Conservation (phyloP, 148 eudicot species). For the Talinum fruticosum region DNA sequence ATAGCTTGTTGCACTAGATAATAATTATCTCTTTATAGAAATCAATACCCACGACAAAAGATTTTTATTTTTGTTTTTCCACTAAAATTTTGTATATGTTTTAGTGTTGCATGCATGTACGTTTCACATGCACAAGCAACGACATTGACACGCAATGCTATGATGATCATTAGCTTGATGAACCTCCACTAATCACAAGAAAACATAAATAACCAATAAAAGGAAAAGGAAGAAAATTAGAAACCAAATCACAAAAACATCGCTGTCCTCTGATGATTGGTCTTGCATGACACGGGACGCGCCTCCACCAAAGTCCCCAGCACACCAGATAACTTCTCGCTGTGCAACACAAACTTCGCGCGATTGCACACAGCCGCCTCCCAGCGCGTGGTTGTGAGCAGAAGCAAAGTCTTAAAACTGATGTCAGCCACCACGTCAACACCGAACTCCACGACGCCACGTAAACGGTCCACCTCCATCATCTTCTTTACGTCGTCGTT, state of each 20-base stretch:
- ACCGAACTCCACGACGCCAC: background rate
- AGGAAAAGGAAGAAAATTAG: background rate
- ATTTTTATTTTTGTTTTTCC: too few relatives aligned
- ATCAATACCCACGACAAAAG: too few relatives aligned
- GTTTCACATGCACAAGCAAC: background rate
- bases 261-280: background rate
- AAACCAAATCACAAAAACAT: background rate
- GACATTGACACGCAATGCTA: too few relatives aligned
- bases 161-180: too few relatives aligned
- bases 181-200: background rate
- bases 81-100: too few relatives aligned
- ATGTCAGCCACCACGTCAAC: background rate
- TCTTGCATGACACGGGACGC: background rate
- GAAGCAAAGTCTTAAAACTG: background rate
- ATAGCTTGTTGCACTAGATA: too few relatives aligned
- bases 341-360: background rate
- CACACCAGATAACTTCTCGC: background rate
- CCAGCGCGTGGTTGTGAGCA: background rate
- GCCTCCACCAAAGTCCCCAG: background rate
- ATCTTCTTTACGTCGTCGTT: background rate
- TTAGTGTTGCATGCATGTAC: background rate
- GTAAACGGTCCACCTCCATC: background rate
- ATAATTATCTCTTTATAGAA: too few relatives aligned
- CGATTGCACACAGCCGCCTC: background rate
- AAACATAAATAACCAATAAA: background rate